Evolutionary conservation across 1,284 basidiomycete genomes (phyloP).

Genomic region (Heterobasidion occidentale): DNA sequence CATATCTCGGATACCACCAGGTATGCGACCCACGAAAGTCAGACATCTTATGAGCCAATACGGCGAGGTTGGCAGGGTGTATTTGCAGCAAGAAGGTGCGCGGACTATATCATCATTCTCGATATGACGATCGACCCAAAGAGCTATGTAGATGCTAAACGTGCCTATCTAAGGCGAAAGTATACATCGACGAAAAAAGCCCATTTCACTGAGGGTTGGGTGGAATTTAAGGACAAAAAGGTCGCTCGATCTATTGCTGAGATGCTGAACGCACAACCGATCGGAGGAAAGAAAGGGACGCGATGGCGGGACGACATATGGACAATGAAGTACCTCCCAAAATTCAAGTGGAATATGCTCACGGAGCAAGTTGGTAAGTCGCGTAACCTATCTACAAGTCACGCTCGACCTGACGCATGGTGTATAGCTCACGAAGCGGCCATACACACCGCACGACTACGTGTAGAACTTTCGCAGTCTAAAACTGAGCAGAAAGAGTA

Average conservation of each 20-base stretch:
- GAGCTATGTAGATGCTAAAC: constrained; percentile 55
- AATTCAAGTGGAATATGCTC: constrained; percentile 99
- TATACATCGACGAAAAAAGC: constrained; percentile 77
- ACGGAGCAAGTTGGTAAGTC: constrained; percentile 94
- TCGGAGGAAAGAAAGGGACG: constrained; percentile 89
- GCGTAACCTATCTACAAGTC: neutral
- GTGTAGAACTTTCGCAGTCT: constrained; percentile 87
- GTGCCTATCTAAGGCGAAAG: constrained; percentile 69
- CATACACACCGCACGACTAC: constrained; percentile 79
- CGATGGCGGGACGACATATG: constrained; percentile 96
- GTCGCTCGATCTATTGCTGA: constrained; percentile 87
- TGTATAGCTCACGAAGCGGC: constrained; percentile 86
- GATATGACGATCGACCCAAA: neutral
- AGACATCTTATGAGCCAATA: constrained; percentile 85
- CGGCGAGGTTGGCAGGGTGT: constrained; percentile 82
- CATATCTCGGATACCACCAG: constrained; percentile 95
- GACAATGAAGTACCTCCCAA: constrained; percentile 99
- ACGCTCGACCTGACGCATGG: neutral
- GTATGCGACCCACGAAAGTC: constrained; percentile 96
- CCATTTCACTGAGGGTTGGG: constrained; percentile 95
- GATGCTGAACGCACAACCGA: constrained; percentile 94
- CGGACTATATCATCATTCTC: neutral
- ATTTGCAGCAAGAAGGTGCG: constrained; percentile 79
- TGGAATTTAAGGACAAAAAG: constrained; percentile 93
- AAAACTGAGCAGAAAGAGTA: constrained; percentile 90